Evolutionary conservation across 2,329 filamentous ascomycete genomes (phyloP).

Genomic region (Scedosporium apiospermum): DNA sequence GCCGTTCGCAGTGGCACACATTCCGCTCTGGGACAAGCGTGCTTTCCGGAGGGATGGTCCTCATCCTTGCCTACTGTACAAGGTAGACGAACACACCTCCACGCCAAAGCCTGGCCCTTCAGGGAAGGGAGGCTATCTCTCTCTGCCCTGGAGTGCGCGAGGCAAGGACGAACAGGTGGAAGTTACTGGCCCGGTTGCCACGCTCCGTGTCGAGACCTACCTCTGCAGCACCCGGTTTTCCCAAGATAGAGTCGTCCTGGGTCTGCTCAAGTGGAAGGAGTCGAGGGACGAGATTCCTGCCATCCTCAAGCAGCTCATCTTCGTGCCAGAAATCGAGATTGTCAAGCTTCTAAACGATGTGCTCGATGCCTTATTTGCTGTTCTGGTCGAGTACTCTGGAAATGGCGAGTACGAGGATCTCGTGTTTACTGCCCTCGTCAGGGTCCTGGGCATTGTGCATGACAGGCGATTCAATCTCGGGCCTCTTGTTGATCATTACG

Average conservation of each 20-base stretch:
- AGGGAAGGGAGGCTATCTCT: conserved; percentile 80
- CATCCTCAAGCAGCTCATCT: conserved; percentile 73
- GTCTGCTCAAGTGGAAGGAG: conserved; percentile 79
- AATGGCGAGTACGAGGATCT: conserved; percentile 89
- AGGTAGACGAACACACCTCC: conserved; percentile 83
- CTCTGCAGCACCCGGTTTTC: conserved; percentile 93
- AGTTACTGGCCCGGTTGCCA: conserved; percentile 69
- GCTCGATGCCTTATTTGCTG: conserved; percentile 82
- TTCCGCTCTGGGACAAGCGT: conserved; percentile 86
- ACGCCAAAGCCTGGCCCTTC: conserved; percentile 48
- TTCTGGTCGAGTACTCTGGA: conserved; percentile 82
- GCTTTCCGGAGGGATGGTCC: conserved; percentile 82
- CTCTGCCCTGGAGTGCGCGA: conserved; percentile 67
- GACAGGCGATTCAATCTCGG: conserved; percentile 88
- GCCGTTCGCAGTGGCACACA: conserved; percentile 84
- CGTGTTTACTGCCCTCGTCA: conserved; percentile 82
- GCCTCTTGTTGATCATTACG: conserved; percentile 85
- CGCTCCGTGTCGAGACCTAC: conserved; percentile 71
- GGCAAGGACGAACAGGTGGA: conserved; percentile 62
- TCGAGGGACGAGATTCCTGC: conserved; percentile 62
- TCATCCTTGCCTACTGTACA: conserved; percentile 76
- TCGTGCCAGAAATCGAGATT: conserved; percentile 94
- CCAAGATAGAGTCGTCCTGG: conserved; percentile 78
- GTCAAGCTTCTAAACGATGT: conserved; percentile 89
- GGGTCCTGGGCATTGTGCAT: conserved; percentile 85